These are phyloP conservation scores for Penicillium bialowiezense DNA, from an alignment of 495 filamentous ascomycete species.

Conservation along the genomic window DNA sequence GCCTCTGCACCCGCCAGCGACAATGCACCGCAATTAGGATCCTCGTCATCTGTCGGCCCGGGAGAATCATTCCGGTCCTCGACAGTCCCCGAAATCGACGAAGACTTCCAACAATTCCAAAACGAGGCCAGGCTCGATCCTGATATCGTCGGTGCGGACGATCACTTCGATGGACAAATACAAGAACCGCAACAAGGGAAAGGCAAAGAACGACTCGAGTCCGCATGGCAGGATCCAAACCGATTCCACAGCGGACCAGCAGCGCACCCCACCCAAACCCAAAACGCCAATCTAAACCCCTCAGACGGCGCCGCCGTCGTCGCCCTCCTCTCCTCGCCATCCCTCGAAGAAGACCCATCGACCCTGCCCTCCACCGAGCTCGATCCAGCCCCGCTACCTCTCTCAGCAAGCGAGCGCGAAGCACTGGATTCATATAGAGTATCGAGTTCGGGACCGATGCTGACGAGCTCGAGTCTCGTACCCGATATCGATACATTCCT, in stretches of 20 bases:
- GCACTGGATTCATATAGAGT: constrained; percentile 39
- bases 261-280: too few species aligned
- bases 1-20: constrained; percentile 13
- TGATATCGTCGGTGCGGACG: too few species aligned
- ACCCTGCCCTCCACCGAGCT: constrained; percentile 35
- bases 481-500: constrained; percentile 43
- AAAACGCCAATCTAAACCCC: too few species aligned
- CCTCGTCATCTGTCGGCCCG: too few species aligned
- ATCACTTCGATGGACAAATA: too few species aligned
- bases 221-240: constrained; percentile 17
- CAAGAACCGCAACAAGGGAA: too few species aligned
- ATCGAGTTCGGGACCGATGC: background rate
- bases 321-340: constrained; percentile 49
- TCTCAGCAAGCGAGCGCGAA: constrained; percentile 25
- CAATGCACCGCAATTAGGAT: too few species aligned
- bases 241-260: too few species aligned
- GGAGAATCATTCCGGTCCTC: background rate
- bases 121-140: too few species aligned
- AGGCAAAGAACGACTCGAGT: constrained; percentile 24
- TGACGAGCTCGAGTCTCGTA: constrained; percentile 36
- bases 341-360: constrained; percentile 36
- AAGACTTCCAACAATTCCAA: constrained; percentile 31
- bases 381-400: constrained; percentile 21
- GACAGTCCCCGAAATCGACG: constrained; percentile 12
- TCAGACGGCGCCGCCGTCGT: constrained; percentile 45